Evolutionary conservation across 2,329 filamentous ascomycete species (phyloP), one percentile per base, ranked within the genome.

Genomic region (Sporothrix variecibatus): DNA sequence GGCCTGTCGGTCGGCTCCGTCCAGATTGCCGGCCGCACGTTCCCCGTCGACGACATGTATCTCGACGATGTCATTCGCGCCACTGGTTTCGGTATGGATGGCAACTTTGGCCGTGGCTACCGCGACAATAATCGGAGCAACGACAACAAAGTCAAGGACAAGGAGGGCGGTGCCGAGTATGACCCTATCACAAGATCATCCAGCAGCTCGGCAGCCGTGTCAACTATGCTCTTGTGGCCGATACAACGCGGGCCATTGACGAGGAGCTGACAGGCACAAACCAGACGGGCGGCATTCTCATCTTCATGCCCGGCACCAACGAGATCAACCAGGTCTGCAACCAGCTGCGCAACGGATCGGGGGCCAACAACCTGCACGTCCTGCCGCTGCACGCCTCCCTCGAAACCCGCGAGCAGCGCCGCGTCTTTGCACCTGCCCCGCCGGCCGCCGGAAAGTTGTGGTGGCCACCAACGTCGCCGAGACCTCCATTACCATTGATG

Each of bases 401-500:
- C 0, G 91, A 97, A 79, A 95, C 95, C 11, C 88, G 88, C 1
- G 95, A 98, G 78, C 96, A 99, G 82, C 92, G 93, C 75, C 89
- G 90, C 31, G 96, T 99, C 0, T 99, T 99, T 80, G 87, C 89
- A 38, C 86, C 87, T 17, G 85, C 96, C 4, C 95, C 0, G 81
- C 84, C 2, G 94, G 94, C 0, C 95, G 94, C 82, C 89, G 96
- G 49, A 99, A 99, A 83, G 90, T 99, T 15, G 93, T 99, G 46
- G 93, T 95, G 7, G 94, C 96, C 0, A 99, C 96, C 62, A 99
- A 99, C 79, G 95, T 99, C 2, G 96, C 96, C 1, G 96, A 99
- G 82, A 99, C 96, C 0, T 98, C 96, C 1, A 98, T 99, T 81
- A 99, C 96, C 0, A 99, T 99, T 75, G 95, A 98, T 80, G 96